phyloP scores from a whole-genome alignment of 139 green algal genomes.

The Chlorella sp. region DNA sequence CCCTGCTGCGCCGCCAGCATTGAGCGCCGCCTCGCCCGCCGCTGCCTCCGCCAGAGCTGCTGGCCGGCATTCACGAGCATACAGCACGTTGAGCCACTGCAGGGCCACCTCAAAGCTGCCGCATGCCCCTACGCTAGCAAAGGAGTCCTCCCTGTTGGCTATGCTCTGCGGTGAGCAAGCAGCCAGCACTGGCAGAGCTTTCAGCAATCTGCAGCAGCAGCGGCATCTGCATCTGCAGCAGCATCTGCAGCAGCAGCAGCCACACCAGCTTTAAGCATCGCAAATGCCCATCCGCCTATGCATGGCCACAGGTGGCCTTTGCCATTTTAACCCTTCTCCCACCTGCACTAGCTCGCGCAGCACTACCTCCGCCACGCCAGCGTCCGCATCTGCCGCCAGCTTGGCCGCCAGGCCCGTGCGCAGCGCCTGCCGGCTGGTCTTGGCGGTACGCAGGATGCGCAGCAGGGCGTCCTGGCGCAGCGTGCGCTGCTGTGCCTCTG shows the following conservation, averaged over 20 bases:
- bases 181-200: neutral
- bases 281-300: too few relatives aligned
- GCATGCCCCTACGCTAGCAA: neutral
- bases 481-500: conserved; percentile 19
- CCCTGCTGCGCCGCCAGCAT: neutral
- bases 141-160: neutral
- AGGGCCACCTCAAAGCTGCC: conserved; percentile 6
- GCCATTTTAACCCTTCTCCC: too few relatives aligned
- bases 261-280: too few relatives aligned
- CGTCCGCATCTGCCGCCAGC: conserved; percentile 39
- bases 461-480: conserved; percentile 60
- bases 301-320: too few relatives aligned
- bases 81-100: conserved; percentile 24
- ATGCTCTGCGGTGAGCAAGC: conserved; percentile 1
- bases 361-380: neutral
- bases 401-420: conserved; percentile 55
- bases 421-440: conserved; percentile 38
- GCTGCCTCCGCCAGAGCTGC: neutral
- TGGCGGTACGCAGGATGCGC: conserved; percentile 57
- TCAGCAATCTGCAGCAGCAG: neutral
- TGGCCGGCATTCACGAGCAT: conserved; percentile 9
- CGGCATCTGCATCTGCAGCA: neutral
- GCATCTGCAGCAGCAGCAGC: neutral
- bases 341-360: conserved; percentile 29
- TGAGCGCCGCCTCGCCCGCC: neutral